Evolutionary conservation across 768 basidiomycete genomes (phyloP).

Genomic region (Termitomyces sp.): DNA sequence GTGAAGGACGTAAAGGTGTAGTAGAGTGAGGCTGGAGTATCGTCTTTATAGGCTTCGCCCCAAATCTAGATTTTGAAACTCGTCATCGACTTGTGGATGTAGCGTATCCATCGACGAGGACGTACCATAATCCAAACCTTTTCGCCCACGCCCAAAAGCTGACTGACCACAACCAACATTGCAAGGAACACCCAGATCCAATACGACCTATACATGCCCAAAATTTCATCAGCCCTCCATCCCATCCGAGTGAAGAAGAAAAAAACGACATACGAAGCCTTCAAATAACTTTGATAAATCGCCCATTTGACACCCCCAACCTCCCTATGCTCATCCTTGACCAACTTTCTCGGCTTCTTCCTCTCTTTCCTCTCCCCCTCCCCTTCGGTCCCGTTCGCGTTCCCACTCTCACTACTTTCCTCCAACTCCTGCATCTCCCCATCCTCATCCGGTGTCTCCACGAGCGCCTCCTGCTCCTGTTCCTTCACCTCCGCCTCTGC

Average conservation of each 20-base stretch:
- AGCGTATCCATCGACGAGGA: not conserved
- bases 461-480: constrained; percentile 33
- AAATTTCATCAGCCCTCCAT: no score
- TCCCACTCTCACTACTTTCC: constrained; percentile 9
- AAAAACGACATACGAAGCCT: constrained; percentile 54
- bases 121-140: constrained; percentile 74
- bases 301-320: constrained; percentile 80
- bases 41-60: constrained; percentile 57
- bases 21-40: constrained; percentile 20
- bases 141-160: constrained; percentile 52
- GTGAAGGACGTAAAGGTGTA: constrained; percentile 33
- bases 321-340: constrained; percentile 82
- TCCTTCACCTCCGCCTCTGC: constrained; percentile 36
- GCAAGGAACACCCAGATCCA: constrained; percentile 60
- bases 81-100: not conserved
- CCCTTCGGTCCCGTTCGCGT: constrained; percentile 21
- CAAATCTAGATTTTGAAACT: constrained; percentile 38
- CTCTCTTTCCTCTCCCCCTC: constrained; percentile 22
- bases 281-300: constrained; percentile 64
- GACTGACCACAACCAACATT: constrained; percentile 44
- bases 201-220: constrained; percentile 46
- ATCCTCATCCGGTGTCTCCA: not conserved
- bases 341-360: constrained; percentile 68
- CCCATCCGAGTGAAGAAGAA: no score
- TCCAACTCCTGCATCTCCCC: constrained; percentile 4